phyloP scores from a whole-genome alignment of 1,284 basidiomycete species.

The Cryptococcus sp. region DNA sequence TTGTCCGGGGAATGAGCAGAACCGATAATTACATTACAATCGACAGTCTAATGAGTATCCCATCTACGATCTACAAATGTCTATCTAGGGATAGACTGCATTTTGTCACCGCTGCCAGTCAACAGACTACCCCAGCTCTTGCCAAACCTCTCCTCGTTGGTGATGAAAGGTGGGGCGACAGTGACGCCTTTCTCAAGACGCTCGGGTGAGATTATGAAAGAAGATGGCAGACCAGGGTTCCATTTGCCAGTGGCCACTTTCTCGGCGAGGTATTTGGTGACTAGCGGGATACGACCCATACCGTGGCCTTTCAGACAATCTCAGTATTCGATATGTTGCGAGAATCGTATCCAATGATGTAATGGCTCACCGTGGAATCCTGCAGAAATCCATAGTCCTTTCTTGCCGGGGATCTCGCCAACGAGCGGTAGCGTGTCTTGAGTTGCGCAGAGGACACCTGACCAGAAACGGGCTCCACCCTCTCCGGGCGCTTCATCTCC shows the following conservation, averaged over 20 bases:
- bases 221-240: slow-evolving; percentile 12
- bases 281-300: slow-evolving; percentile 27
- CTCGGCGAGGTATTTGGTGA: slow-evolving; percentile 16
- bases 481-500: slow-evolving; percentile 28
- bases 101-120: slow-evolving; percentile 1
- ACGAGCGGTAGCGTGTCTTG: slow-evolving; percentile 35
- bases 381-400: slow-evolving; percentile 24
- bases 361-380: slow-evolving; percentile 25
- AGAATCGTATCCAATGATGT: neutral
- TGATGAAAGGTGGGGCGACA: slow-evolving; percentile 14
- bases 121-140: too few relatives aligned
- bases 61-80: too few relatives aligned
- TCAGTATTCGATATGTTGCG: neutral
- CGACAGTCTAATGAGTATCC: too few relatives aligned
- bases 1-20: too few relatives aligned
- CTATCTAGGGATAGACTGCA: slow-evolving; percentile 7
- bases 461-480: slow-evolving; percentile 30
- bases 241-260: slow-evolving; percentile 15
- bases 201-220: slow-evolving; percentile 14
- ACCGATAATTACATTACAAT: too few relatives aligned
- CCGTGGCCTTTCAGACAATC: slow-evolving; percentile 21
- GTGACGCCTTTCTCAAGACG: slow-evolving; percentile 13
- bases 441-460: slow-evolving; percentile 32
- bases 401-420: slow-evolving; percentile 23
- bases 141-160: slow-evolving; percentile 4